phyloP scores from a whole-genome alignment of 2,329 filamentous ascomycete species.

The Pseudocercospora pini-densiflorae region DNA sequence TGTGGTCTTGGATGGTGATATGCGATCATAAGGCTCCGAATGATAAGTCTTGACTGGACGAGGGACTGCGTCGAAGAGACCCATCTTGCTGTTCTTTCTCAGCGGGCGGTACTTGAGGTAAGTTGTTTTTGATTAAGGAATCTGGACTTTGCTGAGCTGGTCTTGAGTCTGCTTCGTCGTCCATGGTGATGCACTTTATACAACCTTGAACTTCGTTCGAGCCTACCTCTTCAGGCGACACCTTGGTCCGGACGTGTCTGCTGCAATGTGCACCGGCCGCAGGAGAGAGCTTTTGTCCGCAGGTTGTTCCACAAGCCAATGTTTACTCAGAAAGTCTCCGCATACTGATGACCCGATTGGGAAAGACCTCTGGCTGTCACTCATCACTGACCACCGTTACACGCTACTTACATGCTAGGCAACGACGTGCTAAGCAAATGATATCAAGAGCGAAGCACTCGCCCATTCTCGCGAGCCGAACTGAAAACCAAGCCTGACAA shows the following conservation, averaged over 20 bases:
- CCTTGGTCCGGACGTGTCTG: too few species aligned
- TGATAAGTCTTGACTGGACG: conserved; percentile 33
- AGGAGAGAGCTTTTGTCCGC: background rate
- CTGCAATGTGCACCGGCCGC: background rate
- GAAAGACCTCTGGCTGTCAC: background rate
- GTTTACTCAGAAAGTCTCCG: background rate
- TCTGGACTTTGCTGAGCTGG: background rate
- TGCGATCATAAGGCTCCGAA: conserved; percentile 28
- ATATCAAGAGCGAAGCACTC: background rate
- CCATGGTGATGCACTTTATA: background rate
- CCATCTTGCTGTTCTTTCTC: background rate
- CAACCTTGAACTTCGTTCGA: background rate
- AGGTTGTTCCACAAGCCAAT: background rate
- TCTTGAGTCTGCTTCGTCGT: background rate
- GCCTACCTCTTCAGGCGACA: background rate
- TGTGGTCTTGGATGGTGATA: conserved; percentile 22
- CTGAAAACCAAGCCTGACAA: background rate
- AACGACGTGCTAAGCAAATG: too few species aligned
- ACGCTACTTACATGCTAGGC: too few species aligned
- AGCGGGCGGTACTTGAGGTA: background rate
- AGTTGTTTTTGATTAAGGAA: background rate
- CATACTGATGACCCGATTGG: background rate
- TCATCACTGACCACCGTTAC: too few species aligned
- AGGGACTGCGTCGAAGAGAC: conserved; percentile 18
- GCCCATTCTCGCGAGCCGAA: background rate